Evolutionary conservation across 129 eudicot genomes (phyloP), one percentile per base, ranked within the genome.

Genomic region (Artemisia annua): DNA sequence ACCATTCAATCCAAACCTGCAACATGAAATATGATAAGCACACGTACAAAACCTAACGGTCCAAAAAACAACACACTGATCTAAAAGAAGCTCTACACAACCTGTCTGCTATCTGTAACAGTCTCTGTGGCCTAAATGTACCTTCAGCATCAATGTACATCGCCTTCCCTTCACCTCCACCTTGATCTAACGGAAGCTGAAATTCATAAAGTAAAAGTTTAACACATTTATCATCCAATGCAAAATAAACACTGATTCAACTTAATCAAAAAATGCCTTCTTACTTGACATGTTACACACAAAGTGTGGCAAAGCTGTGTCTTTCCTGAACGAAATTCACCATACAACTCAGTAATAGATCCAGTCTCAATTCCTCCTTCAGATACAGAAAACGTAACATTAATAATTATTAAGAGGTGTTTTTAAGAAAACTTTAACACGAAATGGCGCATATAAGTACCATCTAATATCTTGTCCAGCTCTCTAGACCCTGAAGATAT

Each of bases 141-240:
- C 98, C 98, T 74, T 94, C 96, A 58, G 97, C 97, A 81, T 94
- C 98, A 75, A 94, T 94, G 72, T 94, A 94, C 98, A 94, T 90
- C 18, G 97, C 97, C 84, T 94, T 94, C 63, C 98, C 97, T 67
- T 94, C 97, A 79, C 98, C 98, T 20, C 98, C 98, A 56, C 98
- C 98, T 86, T 94, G 96, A 78, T 90, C 97, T 66, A 94, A 64
- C 13, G 97, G 98, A 74, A 94, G 97, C 96, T 94, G 89, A 62
- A 79, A 11, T 46, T 54, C 1, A 7, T 14, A 70, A 73, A 32
- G 15, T 5, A 30, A 12, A 48, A 43, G 63, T 63, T 66, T 51
- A 68, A 39, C 70, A 72, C 48, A 6, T 52, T 14, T 30, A 16
- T 35, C 4, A 19, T 51, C 20, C 2, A 30, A 51, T 20, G 63